Percentiles rank a stretch among this genome's conserved stretches.
Evolutionary conservation across 2,329 filamentous ascomycete genomes (phyloP).

Genomic region (Teratosphaeria gauchensis): DNA sequence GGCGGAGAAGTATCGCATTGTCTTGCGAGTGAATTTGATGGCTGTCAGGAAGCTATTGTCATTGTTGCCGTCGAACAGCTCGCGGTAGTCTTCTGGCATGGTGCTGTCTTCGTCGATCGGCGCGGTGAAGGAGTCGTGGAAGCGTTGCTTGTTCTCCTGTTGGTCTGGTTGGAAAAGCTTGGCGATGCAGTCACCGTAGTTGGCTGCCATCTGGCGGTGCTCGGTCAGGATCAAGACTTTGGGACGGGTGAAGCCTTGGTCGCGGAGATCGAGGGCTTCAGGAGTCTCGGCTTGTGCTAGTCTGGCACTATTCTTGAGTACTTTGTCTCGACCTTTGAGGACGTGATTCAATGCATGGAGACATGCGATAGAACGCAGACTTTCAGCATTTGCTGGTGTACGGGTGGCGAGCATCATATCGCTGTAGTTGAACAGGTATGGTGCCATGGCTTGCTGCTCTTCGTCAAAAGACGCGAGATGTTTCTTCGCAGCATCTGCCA

Average conservation of each 20-base stretch:
- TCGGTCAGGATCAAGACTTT: constrained; percentile 87
- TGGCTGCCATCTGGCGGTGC: constrained; percentile 75
- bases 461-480: constrained; percentile 49
- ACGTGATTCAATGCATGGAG: constrained; percentile 87
- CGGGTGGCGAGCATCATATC: constrained; percentile 71
- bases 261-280: constrained; percentile 54
- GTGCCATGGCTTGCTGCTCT: constrained; percentile 56
- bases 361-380: constrained; percentile 61
- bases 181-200: constrained; percentile 67
- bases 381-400: constrained; percentile 56
- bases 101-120: constrained; percentile 57
- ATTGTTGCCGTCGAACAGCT: constrained; percentile 88
- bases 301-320: constrained; percentile 85
- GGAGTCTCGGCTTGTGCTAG: constrained; percentile 56
- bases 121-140: constrained; percentile 71
- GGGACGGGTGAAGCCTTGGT: constrained; percentile 91
- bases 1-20: constrained; percentile 84
- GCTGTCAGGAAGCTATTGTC: constrained; percentile 95
- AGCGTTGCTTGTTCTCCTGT: constrained; percentile 89
- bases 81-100: constrained; percentile 76
- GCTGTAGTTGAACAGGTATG: constrained; percentile 69
- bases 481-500: constrained; percentile 47
- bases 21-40: constrained; percentile 95
- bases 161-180: constrained; percentile 73
- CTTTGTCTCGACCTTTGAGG: constrained; percentile 81